These are phyloP conservation scores for Aurantiochytrium sp. DNA, from an alignment of 108 stramenopile species.

Conservation along the genomic window DNA sequence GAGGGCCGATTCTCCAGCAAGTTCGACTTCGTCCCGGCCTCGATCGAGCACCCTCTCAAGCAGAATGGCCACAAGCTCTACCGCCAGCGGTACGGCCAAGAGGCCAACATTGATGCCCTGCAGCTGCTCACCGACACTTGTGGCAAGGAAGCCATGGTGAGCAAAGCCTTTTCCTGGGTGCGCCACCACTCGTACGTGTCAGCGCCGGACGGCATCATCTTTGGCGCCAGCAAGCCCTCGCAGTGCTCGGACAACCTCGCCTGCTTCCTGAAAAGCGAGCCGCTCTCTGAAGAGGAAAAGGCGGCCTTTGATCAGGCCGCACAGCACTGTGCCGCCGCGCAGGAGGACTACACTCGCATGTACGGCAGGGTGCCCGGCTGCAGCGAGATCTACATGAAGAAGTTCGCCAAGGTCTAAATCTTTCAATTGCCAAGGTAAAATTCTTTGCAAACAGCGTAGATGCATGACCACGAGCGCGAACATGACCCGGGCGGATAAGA, in stretches of 20 bases:
- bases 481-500: too few species aligned
- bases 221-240: slow-evolving; percentile 69
- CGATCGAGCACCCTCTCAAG: neutral
- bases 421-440: neutral
- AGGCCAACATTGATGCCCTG: slow-evolving; percentile 69
- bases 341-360: neutral
- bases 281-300: neutral
- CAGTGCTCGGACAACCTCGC: slow-evolving; percentile 70
- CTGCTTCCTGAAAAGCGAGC: slow-evolving; percentile 41
- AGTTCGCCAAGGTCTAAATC: neutral
- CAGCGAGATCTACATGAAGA: neutral
- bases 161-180: slow-evolving; percentile 79
- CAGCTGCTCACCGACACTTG: slow-evolving; percentile 60
- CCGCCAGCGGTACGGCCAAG: slow-evolving; percentile 71
- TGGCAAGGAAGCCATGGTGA: slow-evolving; percentile 57
- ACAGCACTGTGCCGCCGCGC: neutral
- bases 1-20: slow-evolving; percentile 65
- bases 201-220: slow-evolving; percentile 63
- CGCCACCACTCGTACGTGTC: slow-evolving; percentile 71
- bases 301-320: neutral
- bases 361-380: neutral
- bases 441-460: too few species aligned
- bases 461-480: too few species aligned
- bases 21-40: neutral
- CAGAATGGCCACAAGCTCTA: slow-evolving; percentile 52